phyloP scores from a whole-genome alignment of 805 yeast species.

The Saturnispora saitoi region DNA sequence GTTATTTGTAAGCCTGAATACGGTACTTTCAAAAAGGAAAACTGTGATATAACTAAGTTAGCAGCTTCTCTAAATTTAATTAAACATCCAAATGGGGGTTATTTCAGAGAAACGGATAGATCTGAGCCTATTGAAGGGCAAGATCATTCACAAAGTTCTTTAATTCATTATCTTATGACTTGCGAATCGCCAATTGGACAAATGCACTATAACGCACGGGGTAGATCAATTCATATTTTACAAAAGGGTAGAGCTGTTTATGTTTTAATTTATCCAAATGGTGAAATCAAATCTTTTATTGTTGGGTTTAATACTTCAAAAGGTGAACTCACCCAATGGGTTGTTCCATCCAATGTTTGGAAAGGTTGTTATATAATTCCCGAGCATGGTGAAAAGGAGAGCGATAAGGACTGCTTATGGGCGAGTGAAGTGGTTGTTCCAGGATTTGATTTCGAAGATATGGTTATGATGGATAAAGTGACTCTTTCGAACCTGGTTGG shows the following conservation, averaged over 20 bases:
- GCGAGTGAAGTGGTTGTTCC: slow-evolving; percentile 56
- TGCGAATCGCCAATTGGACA: slow-evolving; percentile 44
- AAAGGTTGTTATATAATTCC: slow-evolving; percentile 46
- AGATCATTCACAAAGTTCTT: slow-evolving; percentile 29
- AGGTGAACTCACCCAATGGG: slow-evolving; percentile 52
- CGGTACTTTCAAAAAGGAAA: slow-evolving; percentile 12
- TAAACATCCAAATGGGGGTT: slow-evolving; percentile 50
- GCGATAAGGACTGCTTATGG: slow-evolving; percentile 33
- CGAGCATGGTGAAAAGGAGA: slow-evolving; percentile 21
- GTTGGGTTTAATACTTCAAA: slow-evolving; percentile 42
- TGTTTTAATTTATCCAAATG: slow-evolving; percentile 45
- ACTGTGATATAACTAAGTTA: slow-evolving; percentile 22
- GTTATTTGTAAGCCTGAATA: slow-evolving; percentile 20
- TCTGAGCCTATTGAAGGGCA: slow-evolving; percentile 18
- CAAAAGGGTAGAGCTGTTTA: slow-evolving; percentile 51
- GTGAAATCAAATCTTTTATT: slow-evolving; percentile 38
- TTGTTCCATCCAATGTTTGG: slow-evolving; percentile 53
- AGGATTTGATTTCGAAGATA: slow-evolving; percentile 51
- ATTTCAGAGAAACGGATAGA: slow-evolving; percentile 48
- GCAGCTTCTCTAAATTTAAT: slow-evolving; percentile 30
- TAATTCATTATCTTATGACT: slow-evolving; percentile 45
- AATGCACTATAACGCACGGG: slow-evolving; percentile 37
- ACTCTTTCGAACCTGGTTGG: slow-evolving; percentile 32
- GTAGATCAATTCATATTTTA: slow-evolving; percentile 47
- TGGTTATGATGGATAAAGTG: slow-evolving; percentile 33